A percentile compares a stretch with the other conserved stretches of the same genome.
Conservation (phyloP, 306 rosid species). For the Cyclanthera cordifolia region DNA sequence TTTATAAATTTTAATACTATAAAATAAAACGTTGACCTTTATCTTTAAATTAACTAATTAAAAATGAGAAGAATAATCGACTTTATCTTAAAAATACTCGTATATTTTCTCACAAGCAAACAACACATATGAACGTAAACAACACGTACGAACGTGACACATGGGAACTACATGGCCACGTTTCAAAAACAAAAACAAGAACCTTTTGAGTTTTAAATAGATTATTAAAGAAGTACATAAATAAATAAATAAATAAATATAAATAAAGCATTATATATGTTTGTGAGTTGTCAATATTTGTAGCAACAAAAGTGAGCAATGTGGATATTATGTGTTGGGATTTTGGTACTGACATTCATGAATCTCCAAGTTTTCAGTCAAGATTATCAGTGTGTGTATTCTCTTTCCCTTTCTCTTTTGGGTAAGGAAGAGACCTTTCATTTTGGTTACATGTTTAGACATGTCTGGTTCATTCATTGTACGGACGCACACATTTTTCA, state of each 20-base stretch:
- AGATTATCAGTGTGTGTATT: slow-evolving; percentile 1
- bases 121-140: no score
- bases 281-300: slow-evolving; percentile 43
- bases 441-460: slow-evolving; percentile 23
- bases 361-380: slow-evolving; percentile 32
- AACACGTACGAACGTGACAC: no score
- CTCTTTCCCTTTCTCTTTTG: neutral
- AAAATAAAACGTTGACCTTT: no score
- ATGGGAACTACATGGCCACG: neutral
- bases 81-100: no score
- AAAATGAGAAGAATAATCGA: no score
- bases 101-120: no score
- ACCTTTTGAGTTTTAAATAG: neutral
- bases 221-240: neutral
- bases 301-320: slow-evolving; percentile 43
- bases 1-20: no score
- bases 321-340: slow-evolving; percentile 55
- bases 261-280: neutral
- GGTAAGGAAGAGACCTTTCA: slow-evolving; percentile 16
- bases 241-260: neutral
- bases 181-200: neutral
- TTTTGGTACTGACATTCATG: slow-evolving; percentile 56
- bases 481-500: slow-evolving; percentile 2
- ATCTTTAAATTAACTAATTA: no score
- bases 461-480: slow-evolving; percentile 23